Evolutionary conservation across 352 stramenopile species (phyloP), one percentile per base, ranked within the genome.

Genomic region (Phytophthora fragariae): DNA sequence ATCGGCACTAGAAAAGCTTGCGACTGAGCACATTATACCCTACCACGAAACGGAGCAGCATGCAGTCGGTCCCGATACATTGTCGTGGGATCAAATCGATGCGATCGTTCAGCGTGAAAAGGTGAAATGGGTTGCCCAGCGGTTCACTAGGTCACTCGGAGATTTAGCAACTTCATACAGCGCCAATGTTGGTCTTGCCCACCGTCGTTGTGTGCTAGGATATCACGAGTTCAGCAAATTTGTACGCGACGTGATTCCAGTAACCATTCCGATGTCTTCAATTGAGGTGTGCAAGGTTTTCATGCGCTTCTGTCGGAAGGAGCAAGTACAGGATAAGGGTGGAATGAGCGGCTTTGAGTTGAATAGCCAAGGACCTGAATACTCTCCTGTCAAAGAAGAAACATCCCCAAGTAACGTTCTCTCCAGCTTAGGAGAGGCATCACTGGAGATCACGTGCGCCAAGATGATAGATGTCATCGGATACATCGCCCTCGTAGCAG

Each of bases 231-330:
- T 92, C 17, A 76, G 57, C 19, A 75, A 72, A 17, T 79, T 94
- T 57, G 46, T 92, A 0, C 76, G 72, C 61, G 84, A 88, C 50
- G 62, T 90, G 17, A 83, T 85, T 44, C 81, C 83, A 5, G 82
- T 70, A 29, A 79, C 73, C 0, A 53, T 90, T 3, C 72, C 75
- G 0, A 56, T 92, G 12, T 85, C 69, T 5, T 68, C 66, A 1
- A 80, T 62, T 19, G 81, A 92, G 47, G 60, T 92, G 0, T 83
- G 82, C 44, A 81, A 85, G n/a, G 64, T 88, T 5, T 94, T 93
- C 64, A 75, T 91, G 39, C 77, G 77, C 14, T 88, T 73, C 46
- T 88, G 76, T 56, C 73, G 77, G 9, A 63, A 76, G 24, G 78
- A 90, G 9, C 55, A 82, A 29, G 37, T 4, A 0, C 46, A 57